Evolutionary conservation across 139 green algal species (phyloP).

Genomic region (Coelastrella sp.): DNA sequence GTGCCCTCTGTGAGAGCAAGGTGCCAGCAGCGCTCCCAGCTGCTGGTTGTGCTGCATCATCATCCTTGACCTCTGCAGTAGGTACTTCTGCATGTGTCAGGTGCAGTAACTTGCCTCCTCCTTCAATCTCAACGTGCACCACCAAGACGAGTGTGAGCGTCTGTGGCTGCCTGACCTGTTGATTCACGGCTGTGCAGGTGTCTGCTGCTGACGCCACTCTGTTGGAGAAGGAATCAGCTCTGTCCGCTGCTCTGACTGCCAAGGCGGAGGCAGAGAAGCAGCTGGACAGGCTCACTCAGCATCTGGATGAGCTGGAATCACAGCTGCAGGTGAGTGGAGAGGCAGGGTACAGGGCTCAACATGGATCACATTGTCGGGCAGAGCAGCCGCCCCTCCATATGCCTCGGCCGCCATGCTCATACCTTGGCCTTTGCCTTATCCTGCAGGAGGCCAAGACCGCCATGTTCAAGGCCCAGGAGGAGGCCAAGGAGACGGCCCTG

Average conservation of each 20-base stretch:
- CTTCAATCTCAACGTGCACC: too few species aligned
- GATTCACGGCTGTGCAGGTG: not conserved
- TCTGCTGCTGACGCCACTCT: not conserved
- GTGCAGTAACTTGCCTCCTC: too few species aligned
- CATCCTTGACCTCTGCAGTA: too few species aligned
- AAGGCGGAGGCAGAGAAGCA: slow-evolving; percentile 41
- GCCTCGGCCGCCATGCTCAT: too few species aligned
- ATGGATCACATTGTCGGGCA: not conserved
- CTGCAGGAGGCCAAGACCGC: slow-evolving; percentile 21
- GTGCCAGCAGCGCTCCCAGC: too few species aligned
- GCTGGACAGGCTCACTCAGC: slow-evolving; percentile 34
- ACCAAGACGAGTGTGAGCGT: too few species aligned
- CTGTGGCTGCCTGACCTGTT: too few species aligned
- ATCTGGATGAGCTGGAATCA: slow-evolving; percentile 30
- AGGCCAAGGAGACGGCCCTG: slow-evolving; percentile 27
- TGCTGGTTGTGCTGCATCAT: too few species aligned
- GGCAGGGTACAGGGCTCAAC: not conserved
- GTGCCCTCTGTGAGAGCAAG: too few species aligned
- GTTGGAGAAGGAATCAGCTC: slow-evolving; percentile 1
- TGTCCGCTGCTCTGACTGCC: slow-evolving; percentile 30
- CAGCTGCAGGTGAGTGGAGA: slow-evolving; percentile 26
- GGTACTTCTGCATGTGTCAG: too few species aligned
- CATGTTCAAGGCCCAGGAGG: slow-evolving; percentile 40
- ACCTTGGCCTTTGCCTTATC: not conserved
- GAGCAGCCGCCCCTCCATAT: too few species aligned